A percentile compares a stretch with the other conserved stretches of the same genome.
These are phyloP conservation scores for Komagataella mondaviorum DNA, from an alignment of 805 yeast species.

Conservation along the genomic window DNA sequence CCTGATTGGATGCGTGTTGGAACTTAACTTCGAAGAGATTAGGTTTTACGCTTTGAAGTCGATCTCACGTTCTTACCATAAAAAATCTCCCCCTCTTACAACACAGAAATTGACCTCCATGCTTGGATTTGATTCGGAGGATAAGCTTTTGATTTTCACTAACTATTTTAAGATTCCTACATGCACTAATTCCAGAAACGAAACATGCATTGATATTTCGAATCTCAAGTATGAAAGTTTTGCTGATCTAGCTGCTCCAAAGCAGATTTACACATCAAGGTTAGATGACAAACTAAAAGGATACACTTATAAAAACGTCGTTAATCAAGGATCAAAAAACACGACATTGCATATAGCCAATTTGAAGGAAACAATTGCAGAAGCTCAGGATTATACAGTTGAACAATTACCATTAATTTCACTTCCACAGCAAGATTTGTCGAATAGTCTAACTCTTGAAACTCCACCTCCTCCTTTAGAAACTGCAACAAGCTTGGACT, in stretches of 20 bases:
- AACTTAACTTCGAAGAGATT: slow-evolving; percentile 68
- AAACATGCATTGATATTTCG: neutral
- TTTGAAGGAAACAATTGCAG: neutral
- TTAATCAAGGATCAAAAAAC: neutral
- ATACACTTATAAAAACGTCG: neutral
- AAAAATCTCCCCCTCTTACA: slow-evolving; percentile 55
- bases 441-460: no score
- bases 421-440: neutral
- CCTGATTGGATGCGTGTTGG: slow-evolving; percentile 60
- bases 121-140: slow-evolving; percentile 56
- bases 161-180: neutral
- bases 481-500: neutral
- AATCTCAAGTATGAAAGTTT: neutral
- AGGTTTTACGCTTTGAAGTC: slow-evolving; percentile 62
- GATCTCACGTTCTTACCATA: slow-evolving; percentile 53
- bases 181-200: neutral
- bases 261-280: neutral
- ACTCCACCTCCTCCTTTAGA: neutral
- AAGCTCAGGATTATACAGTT: neutral
- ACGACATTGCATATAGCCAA: neutral
- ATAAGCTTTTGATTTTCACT: slow-evolving; percentile 15
- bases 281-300: neutral
- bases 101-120: slow-evolving; percentile 28
- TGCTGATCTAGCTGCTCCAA: neutral
- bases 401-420: neutral